These are phyloP conservation scores for Brassica rapa DNA, from an alignment of 345 rosid species.

Conservation along the genomic window DNA sequence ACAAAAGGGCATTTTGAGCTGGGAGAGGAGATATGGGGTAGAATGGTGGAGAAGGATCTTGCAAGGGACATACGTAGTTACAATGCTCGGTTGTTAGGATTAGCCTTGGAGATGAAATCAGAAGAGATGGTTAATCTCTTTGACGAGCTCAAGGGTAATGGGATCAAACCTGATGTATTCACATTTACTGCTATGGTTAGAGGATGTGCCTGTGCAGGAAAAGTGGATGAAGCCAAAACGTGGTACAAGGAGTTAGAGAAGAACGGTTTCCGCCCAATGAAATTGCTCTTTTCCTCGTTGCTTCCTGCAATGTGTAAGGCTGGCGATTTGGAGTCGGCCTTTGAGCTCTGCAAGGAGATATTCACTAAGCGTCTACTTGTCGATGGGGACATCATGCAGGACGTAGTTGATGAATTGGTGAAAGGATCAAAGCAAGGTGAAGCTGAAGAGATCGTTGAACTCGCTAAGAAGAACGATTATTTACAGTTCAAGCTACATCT, in stretches of 20 bases:
- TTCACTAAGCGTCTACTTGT: neutral
- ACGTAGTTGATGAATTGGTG: neutral
- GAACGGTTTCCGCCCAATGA: neutral
- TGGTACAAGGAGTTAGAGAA: neutral
- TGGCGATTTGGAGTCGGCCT: neutral
- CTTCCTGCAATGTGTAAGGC: neutral
- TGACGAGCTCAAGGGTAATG: constrained; percentile 48
- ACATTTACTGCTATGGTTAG: constrained; percentile 57
- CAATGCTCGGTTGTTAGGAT: constrained; percentile 57
- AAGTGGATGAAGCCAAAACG: constrained; percentile 37
- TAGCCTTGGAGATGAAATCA: constrained; percentile 45
- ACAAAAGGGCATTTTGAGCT: constrained; percentile 46
- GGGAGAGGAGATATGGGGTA: constrained; percentile 62
- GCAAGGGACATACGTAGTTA: constrained; percentile 56
- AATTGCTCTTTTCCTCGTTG: neutral
- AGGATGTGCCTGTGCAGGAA: constrained; percentile 53
- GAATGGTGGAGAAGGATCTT: constrained; percentile 52
- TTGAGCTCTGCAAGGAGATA: neutral
- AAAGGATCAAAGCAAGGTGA: neutral
- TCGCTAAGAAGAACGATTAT: neutral
- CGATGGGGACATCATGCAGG: neutral
- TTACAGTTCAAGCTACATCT: neutral
- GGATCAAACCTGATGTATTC: constrained; percentile 45
- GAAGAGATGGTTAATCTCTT: constrained; percentile 49
- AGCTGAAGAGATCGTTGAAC: neutral